A percentile compares a stretch with the other conserved stretches of the same genome.
Conservation (phyloP, 2,329 filamentous ascomycete genomes). For the Colletotrichum trifolii region DNA sequence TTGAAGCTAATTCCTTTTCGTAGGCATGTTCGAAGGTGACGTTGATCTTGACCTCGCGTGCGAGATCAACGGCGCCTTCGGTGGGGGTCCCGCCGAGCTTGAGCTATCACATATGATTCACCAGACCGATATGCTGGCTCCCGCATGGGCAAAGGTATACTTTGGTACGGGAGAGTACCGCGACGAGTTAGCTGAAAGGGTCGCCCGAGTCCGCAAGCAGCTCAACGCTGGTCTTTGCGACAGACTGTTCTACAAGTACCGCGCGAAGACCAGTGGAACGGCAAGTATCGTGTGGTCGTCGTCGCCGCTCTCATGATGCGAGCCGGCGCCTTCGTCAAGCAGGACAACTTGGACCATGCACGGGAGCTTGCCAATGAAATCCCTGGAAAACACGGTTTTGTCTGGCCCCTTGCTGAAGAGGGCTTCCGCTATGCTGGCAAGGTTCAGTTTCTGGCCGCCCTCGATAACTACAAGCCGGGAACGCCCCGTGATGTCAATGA, state of each 20-base stretch:
- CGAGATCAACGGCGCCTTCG: background rate
- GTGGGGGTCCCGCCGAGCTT: background rate
- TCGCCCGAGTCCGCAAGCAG: background rate
- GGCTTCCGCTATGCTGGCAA: constrained; percentile 38
- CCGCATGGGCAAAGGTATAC: background rate
- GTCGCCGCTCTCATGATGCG: constrained; percentile 41
- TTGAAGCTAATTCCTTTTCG: too few relatives aligned
- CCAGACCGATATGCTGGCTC: constrained; percentile 9
- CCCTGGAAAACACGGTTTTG: constrained; percentile 13
- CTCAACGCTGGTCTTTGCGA: background rate
- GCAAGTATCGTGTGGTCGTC: constrained; percentile 38
- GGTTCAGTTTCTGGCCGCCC: constrained; percentile 39
- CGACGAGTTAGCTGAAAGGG: background rate
- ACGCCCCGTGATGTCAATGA: constrained; percentile 36
- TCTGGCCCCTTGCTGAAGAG: constrained; percentile 4
- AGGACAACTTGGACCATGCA: constrained; percentile 38
- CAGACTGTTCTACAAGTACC: constrained; percentile 8
- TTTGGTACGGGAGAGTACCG: background rate
- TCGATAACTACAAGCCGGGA: constrained; percentile 39
- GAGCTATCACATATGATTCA: background rate
- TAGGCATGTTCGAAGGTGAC: constrained; percentile 11
- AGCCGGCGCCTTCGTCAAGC: constrained; percentile 38
- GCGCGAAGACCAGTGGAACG: constrained; percentile 2
- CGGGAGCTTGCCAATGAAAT: constrained; percentile 34
- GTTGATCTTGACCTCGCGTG: background rate